Evolutionary conservation across 2,329 filamentous ascomycete genomes (phyloP), one percentile per base, ranked within the genome.

Genomic region (Paracoccidioides brasiliensis): DNA sequence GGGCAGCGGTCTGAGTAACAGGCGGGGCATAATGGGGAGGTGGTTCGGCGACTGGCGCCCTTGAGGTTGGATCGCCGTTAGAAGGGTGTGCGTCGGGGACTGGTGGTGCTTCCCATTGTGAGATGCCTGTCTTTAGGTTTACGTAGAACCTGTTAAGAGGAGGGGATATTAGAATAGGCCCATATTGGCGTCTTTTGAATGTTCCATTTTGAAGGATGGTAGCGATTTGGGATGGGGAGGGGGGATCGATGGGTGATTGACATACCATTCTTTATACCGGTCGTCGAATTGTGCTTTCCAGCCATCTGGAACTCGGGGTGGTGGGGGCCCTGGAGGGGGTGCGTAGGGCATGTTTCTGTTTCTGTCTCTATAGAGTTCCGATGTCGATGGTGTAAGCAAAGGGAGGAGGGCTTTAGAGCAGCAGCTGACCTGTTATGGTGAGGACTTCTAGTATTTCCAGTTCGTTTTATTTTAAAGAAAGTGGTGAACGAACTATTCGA

Each of bases 231-330:
- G 6, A 54, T 15, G 40, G 15, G 38, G 4, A 7, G 15, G 46
- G 3, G 54, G 22, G 38, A n/a, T 33, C 3, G 8, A n/a, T 48
- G 30, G 54, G 22, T 30, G 22, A 44, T 32, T 28, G 7, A 61
- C 74, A 62, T 67, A 83, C 84, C 88, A 95, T 79, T 93, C 85
- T 65, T 85, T 85, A 75, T 95, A 95, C 66, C 93, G 83, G 0
- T 86, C 82, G 70, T 95, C 93, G 81, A 84, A 95, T 61, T 88
- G 81, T 9, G 85, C 85, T 66, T 87, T 83, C 87, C 88, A 96
- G 64, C 90, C 90, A 64, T 87, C 85, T 2, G 88, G 89, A 3
- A 83, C 75, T 55, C 73, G 73, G 12, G 79, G 80, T 12, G 81
- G 80, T 33, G 81, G 81, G 45, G 80, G 80, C 15, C 73, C 72